Base-by-base conservation (phyloP, 2,329 filamentous ascomycete species). In the Colletotrichum neosansevieriae region DNA sequence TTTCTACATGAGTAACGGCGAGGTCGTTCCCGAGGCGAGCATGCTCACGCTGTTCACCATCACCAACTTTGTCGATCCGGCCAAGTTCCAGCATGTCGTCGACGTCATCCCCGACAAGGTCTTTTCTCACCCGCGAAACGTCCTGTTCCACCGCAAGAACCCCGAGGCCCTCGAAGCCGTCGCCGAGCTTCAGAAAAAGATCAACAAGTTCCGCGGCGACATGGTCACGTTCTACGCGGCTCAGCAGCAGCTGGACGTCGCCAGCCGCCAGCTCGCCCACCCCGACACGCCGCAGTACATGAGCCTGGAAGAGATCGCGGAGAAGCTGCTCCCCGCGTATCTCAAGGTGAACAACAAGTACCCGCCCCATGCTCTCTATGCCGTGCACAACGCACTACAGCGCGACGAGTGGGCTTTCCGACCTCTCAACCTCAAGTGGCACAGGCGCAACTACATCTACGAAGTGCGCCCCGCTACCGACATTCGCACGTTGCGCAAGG, bases 311-410 rank as follows among this genome's bases (percentile, higher is more conserved):
- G 82, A 88, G 70, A 82, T 89, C 49, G 81, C 86, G 6, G 78
- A 82, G 17, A 72, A 78, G 19, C 72, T 87, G 19, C 77, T 86
- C 11, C 78, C 80, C 2, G 68, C 74, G 9, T 73, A 76, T 10
- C 73, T 79, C 44, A 81, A 79, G 66, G 68, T 71, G 1, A 75
- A 77, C 21, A 77, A 76, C 1, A 78, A 77, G 10, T 84, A 85
- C 60, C 79, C 84, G 0, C 71, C 83, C 1, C 74, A 83, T 32
- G 84, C 85, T 9, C 78, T 94, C 5, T 92, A 93, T 73, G 92
- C 92, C 4, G 88, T 94, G 6, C 90, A 94, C 72, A 87, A 87
- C 63, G 86, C 90, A 9, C 76, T 95, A 7, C 76, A 84, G 24
- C 82, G 84, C 45, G 85, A 89, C 67, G 88, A 90, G 9, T 82